Percentiles rank a stretch among this genome's conserved stretches.
phyloP scores from a whole-genome alignment of 78 protist species.

The Dictyostelium capitatum region DNA sequence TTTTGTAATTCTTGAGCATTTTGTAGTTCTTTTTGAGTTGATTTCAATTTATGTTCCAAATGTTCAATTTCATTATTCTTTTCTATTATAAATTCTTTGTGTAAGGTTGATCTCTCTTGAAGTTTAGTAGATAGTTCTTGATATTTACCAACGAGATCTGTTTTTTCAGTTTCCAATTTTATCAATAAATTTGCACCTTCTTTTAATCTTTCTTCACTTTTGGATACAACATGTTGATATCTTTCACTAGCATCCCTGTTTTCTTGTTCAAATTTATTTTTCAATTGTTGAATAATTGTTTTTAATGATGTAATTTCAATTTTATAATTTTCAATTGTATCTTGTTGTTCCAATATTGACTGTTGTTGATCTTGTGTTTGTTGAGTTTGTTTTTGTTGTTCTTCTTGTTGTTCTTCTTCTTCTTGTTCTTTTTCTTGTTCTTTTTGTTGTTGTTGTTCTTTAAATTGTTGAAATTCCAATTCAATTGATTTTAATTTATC shows the following conservation, averaged over 20 bases:
- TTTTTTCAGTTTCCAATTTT: not conserved
- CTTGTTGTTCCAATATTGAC: not conserved
- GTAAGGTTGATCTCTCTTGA: not conserved
- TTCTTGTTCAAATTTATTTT: not conserved
- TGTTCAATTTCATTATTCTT: slow-evolving; percentile 19
- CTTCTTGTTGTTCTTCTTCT: not conserved
- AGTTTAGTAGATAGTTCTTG: not conserved
- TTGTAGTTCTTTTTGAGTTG: not conserved
- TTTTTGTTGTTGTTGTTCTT: not conserved
- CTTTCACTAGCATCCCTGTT: not conserved
- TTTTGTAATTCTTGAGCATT: not conserved
- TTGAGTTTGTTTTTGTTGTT: not conserved
- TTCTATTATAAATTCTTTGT: not conserved
- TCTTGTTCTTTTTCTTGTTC: not conserved
- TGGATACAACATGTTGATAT: not conserved
- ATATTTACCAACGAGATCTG: not conserved
- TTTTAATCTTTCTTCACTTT: not conserved
- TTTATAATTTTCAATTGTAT: not conserved
- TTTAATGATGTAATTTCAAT: not conserved
- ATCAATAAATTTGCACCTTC: not conserved
- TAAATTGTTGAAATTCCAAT: not conserved
- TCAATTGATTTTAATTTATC: not conserved
- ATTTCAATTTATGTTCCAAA: not conserved
- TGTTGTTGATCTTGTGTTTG: not conserved
- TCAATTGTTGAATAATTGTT: not conserved